Evolutionary conservation across 768 basidiomycete genomes (phyloP).

Genomic region (Lentinula boryana): DNA sequence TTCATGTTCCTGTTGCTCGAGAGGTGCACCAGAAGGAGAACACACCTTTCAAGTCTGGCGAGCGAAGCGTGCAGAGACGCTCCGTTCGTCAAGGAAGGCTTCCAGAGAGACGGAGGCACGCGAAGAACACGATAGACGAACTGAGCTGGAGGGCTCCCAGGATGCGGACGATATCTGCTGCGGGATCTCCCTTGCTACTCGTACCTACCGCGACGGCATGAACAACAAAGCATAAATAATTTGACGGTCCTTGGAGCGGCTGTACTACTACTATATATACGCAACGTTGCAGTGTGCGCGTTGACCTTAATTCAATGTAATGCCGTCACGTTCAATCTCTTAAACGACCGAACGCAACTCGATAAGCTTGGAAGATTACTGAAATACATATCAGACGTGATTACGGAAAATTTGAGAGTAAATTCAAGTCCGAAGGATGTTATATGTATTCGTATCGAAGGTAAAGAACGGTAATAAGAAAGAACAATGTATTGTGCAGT

Average conservation of each 20-base stretch:
- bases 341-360: no score
- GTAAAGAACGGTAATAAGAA: neutral
- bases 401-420: no score
- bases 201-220: neutral
- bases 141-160: neutral
- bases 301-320: neutral
- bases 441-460: no score
- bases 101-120: neutral
- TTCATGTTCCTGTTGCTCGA: neutral
- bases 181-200: neutral
- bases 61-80: neutral
- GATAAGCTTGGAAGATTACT: no score
- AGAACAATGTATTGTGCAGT: no score
- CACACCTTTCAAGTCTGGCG: no score
- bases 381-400: no score
- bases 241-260: no score
- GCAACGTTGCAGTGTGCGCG: conserved; percentile 7
- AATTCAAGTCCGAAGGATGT: no score
- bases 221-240: no score
- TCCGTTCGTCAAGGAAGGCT: neutral
- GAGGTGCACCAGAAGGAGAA: neutral
- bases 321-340: neutral
- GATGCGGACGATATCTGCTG: neutral
- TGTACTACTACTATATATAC: neutral
- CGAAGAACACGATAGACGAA: conserved; percentile 1